Conservation (phyloP, 352 stramenopile species). For the Pythium aquatile region DNA sequence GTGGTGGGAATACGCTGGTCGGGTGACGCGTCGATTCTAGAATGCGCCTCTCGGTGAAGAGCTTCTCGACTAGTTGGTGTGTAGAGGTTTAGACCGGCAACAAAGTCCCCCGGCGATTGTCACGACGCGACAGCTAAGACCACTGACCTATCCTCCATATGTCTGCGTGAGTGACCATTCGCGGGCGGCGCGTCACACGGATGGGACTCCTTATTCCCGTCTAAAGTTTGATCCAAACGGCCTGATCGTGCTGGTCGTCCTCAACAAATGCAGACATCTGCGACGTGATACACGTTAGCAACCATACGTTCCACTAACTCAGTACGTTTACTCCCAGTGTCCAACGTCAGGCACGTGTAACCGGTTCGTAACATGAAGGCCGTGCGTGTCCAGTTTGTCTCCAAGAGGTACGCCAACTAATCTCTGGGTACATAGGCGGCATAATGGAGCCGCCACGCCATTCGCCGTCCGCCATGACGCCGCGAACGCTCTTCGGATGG, state of each 20-base stretch:
- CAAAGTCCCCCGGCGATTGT: not conserved
- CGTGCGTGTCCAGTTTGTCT: not conserved
- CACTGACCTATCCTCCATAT: not conserved
- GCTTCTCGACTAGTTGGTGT: not conserved
- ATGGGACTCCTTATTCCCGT: not conserved
- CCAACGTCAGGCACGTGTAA: not conserved
- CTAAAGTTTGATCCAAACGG: no score
- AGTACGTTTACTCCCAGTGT: not conserved
- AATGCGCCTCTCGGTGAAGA: not conserved
- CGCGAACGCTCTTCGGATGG: constrained; percentile 1
- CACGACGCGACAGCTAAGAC: not conserved
- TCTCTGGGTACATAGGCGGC: no score
- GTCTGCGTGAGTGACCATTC: not conserved
- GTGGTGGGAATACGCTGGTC: not conserved
- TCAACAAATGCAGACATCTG: not conserved
- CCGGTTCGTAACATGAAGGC: not conserved
- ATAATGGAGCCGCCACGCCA: not conserved
- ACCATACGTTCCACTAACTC: not conserved
- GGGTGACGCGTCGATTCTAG: no score
- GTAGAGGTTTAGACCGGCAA: not conserved
- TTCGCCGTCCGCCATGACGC: not conserved
- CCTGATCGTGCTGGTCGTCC: not conserved
- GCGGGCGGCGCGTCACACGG: not conserved
- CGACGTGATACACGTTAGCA: no score
- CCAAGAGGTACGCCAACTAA: not conserved